These are phyloP conservation scores for Aurinia saxatilis DNA, from an alignment of 345 rosid genomes.

Conservation along the genomic window DNA sequence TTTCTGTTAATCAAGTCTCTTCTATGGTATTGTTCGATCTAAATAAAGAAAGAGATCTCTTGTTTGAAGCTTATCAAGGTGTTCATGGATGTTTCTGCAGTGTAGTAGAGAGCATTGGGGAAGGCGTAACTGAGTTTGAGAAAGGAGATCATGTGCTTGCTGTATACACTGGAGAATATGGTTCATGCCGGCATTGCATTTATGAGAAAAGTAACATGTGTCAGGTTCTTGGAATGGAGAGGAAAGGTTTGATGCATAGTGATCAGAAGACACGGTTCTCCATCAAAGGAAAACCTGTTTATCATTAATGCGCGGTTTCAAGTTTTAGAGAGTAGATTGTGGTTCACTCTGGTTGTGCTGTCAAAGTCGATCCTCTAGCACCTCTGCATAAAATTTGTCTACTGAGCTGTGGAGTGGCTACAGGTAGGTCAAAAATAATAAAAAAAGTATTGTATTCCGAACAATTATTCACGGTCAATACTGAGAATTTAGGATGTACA, in stretches of 20 bases:
- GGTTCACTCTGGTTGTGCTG: constrained; percentile 92
- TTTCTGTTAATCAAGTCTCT: neutral
- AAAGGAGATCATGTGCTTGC: constrained; percentile 87
- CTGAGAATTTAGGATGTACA: too few relatives aligned
- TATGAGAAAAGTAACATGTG: constrained; percentile 83
- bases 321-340: constrained; percentile 93
- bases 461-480: too few relatives aligned
- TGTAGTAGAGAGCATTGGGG: too few relatives aligned
- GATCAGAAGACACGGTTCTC: constrained; percentile 71
- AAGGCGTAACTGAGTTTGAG: too few relatives aligned
- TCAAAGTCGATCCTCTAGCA: constrained; percentile 55
- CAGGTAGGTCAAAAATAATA: constrained; percentile 38
- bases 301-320: constrained; percentile 86
- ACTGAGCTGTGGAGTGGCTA: constrained; percentile 88
- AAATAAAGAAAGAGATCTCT: too few relatives aligned
- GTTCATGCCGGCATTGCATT: constrained; percentile 54
- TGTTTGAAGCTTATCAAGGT: too few relatives aligned
- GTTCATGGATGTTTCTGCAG: too few relatives aligned
- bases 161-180: constrained; percentile 80
- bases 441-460: neutral
- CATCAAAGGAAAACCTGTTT: constrained; percentile 64
- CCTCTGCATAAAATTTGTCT: too few relatives aligned
- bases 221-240: constrained; percentile 86
- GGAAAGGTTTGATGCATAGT: constrained; percentile 83
- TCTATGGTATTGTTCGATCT: neutral